These are phyloP conservation scores for Umbelopsis sp. DNA, from an alignment of 192 early-diverging fungal genomes.

Conservation along the genomic window DNA sequence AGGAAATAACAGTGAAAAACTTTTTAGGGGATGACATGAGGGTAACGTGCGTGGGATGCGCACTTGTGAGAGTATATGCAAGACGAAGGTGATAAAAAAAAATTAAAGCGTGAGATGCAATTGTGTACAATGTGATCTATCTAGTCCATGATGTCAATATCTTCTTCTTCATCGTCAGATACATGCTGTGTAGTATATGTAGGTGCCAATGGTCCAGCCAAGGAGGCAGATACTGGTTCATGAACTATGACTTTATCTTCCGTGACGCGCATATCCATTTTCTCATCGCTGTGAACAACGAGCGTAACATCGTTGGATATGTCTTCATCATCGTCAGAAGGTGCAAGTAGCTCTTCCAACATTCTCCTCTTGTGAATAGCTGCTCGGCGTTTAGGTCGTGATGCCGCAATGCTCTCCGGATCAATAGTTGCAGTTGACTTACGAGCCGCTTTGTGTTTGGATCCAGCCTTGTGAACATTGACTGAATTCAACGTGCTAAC, in stretches of 20 bases:
- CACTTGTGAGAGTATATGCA: background rate
- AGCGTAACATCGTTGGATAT: background rate
- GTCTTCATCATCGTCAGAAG: constrained; percentile 26
- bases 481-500: constrained; percentile 7
- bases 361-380: constrained; percentile 43
- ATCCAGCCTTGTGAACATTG: background rate
- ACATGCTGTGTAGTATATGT: background rate
- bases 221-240: constrained; percentile 8
- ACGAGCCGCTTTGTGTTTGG: background rate
- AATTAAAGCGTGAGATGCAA: background rate
- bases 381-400: constrained; percentile 32
- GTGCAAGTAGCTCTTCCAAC: constrained; percentile 35
- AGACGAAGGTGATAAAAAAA: background rate
- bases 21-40: background rate
- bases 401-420: constrained; percentile 27
- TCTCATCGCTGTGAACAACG: constrained; percentile 31
- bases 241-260: constrained; percentile 37
- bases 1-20: background rate
- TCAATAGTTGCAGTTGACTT: constrained; percentile 17
- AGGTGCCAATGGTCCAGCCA: constrained; percentile 8
- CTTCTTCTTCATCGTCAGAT: constrained; percentile 32
- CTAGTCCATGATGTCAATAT: constrained; percentile 44
- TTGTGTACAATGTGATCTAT: constrained; percentile 20
- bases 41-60: background rate
- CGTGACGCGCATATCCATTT: constrained; percentile 35